phyloP scores from a whole-genome alignment of 257 asterid species.

The Fraxinus cuspidata region DNA sequence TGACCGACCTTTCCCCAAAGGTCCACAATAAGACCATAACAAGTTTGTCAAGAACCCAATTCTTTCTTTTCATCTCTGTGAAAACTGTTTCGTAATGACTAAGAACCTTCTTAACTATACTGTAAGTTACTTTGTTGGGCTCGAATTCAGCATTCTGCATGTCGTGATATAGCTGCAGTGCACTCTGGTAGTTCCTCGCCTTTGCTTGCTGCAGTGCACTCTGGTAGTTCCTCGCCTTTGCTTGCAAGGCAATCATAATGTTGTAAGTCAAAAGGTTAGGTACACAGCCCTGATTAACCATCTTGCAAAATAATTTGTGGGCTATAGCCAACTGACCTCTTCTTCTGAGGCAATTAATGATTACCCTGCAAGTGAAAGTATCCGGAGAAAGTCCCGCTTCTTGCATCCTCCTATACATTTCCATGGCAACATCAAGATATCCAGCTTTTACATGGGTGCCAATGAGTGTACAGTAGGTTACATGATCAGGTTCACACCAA shows the following conservation, averaged over 20 bases:
- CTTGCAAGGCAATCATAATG: constrained; percentile 90
- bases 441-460: constrained; percentile 97
- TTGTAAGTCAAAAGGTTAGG: constrained; percentile 90
- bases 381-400: constrained; percentile 92
- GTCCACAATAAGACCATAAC: constrained; percentile 91
- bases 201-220: constrained; percentile 83
- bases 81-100: constrained; percentile 93
- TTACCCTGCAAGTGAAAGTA: constrained; percentile 95
- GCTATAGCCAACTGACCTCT: constrained; percentile 87
- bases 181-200: constrained; percentile 81
- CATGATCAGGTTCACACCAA: constrained; percentile 92
- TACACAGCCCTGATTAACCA: constrained; percentile 83
- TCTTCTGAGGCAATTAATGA: constrained; percentile 91
- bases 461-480: constrained; percentile 89
- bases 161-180: constrained; percentile 82
- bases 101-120: constrained; percentile 93
- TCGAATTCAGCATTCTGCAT: constrained; percentile 90
- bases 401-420: constrained; percentile 90
- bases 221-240: constrained; percentile 87
- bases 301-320: constrained; percentile 75
- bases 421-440: constrained; percentile 83
- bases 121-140: constrained; percentile 93
- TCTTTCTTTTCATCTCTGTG: constrained; percentile 75
- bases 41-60: constrained; percentile 95
- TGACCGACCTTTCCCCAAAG: constrained; percentile 95